Base-by-base conservation (phyloP, 805 yeast genomes). In the Candida incommunis region DNA sequence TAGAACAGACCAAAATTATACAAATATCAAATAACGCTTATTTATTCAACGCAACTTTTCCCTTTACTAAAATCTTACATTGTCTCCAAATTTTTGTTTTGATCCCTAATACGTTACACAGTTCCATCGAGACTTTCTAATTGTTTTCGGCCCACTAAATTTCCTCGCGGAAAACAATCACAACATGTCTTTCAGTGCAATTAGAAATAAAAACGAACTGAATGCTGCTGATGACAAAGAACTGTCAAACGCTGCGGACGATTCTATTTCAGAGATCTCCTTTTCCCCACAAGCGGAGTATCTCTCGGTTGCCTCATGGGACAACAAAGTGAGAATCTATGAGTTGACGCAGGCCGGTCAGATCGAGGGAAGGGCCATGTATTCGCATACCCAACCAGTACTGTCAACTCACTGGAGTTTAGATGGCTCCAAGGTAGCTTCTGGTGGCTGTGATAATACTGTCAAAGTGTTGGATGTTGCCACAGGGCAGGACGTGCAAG, bases 381-480 rank as follows among this genome's bases (percentile, higher is more conserved):
- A 73, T 62, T 94, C 84, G 58, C 96, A 90, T 60, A 84, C 80
- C 29, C 96, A 75, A 0, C 96, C 97, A 0, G 95, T 84, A 2
- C 66, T 92, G 44, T 65, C 82, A 11, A 77, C 88, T 1, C 73
- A 86, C 54, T 90, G 95, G 90, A 74, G 87, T 24, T 54, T 63
- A 16, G 97, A 92, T 56, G 97, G 98, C 22, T 70, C 90, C 4
- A 81, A 87, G 57, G 83, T 92, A 16, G 76, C 82, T 40, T 77
- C 87, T 49, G 95, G 94, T 48, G 96, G 96, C 42, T 80, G 84
- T 47, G 98, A 92, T 64, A 87, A 87, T 58, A 83, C 79, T 43
- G 94, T 87, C 13, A 77, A 82, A 51, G 58, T 88, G 42, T 88
- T 76, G 61, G 98, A 92, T 62, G 67, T 90, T 43, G 80, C 78